Conservation (phyloP, 2,329 filamentous ascomycete genomes). For the Paecilomyces formosus region DNA sequence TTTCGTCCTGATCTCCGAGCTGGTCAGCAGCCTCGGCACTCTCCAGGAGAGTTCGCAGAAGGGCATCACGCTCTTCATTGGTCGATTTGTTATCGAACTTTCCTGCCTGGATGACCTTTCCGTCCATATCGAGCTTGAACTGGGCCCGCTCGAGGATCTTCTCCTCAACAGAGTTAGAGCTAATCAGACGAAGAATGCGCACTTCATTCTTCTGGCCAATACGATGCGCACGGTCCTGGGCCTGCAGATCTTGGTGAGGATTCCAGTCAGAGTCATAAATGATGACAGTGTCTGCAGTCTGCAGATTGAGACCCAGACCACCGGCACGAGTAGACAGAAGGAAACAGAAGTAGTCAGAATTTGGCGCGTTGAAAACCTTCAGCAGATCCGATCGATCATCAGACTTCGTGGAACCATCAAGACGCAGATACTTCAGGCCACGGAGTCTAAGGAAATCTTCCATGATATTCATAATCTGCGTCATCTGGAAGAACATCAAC, state of each 20-base stretch:
- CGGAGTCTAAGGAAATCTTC: slow-evolving; percentile 89
- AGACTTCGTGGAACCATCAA: slow-evolving; percentile 95
- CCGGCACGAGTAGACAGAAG: slow-evolving; percentile 96
- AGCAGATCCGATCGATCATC: slow-evolving; percentile 92
- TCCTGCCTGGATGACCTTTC: slow-evolving; percentile 98
- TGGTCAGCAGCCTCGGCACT: slow-evolving; percentile 60
- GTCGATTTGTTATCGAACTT: slow-evolving; percentile 99
- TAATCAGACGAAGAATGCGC: slow-evolving; percentile 90
- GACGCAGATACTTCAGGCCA: slow-evolving; percentile 75
- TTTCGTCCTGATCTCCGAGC: slow-evolving; percentile 85
- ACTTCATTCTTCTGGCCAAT: slow-evolving; percentile 99
- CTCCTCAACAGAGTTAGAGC: slow-evolving; percentile 93
- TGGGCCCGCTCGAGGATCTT: slow-evolving; percentile 96
- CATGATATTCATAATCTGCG: slow-evolving; percentile 99
- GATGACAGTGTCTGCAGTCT: slow-evolving; percentile 97
- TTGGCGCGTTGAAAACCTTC: slow-evolving; percentile 77
- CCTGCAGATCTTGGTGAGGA: slow-evolving; percentile 96
- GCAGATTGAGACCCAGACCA: slow-evolving; percentile 93
- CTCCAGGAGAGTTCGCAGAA: slow-evolving; percentile 88
- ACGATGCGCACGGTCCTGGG: slow-evolving; percentile 98
- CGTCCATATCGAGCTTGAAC: slow-evolving; percentile 98
- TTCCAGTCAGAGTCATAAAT: slow-evolving; percentile 99
- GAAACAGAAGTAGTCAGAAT: slow-evolving; percentile 96
- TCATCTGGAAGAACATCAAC: slow-evolving; percentile 99
- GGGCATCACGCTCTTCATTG: slow-evolving; percentile 94